A percentile compares a stretch with the other conserved stretches of the same genome.
phyloP scores from a whole-genome alignment of 495 filamentous ascomycete genomes.

The Terfezia claveryi region DNA sequence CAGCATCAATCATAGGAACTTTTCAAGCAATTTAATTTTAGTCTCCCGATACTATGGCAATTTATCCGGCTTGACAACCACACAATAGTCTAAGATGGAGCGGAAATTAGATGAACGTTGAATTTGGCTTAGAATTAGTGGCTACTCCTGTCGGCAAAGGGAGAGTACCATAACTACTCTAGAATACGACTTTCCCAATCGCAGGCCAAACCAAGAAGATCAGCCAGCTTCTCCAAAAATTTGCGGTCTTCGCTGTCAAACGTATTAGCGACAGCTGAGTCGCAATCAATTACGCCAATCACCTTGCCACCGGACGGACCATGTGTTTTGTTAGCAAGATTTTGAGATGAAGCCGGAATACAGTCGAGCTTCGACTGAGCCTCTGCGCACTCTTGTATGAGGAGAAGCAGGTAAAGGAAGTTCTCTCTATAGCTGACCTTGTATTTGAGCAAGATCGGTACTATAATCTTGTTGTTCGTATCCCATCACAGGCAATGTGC shows the following conservation, averaged over 20 bases:
- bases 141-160: no score
- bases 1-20: no score
- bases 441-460: slow-evolving; percentile 43
- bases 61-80: no score
- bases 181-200: slow-evolving; percentile 36
- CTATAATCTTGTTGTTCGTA: slow-evolving; percentile 74
- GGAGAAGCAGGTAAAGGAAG: background rate
- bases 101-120: no score
- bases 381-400: background rate
- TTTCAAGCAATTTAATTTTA: no score
- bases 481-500: slow-evolving; percentile 79
- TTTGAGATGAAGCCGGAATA: background rate
- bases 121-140: no score
- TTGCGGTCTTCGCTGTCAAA: slow-evolving; percentile 57
- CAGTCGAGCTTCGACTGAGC: background rate
- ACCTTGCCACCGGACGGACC: slow-evolving; percentile 25
- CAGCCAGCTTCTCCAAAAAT: slow-evolving; percentile 47
- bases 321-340: background rate
- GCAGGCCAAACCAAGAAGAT: slow-evolving; percentile 40
- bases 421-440: slow-evolving; percentile 27
- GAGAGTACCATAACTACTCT: no score
- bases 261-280: slow-evolving; percentile 46
- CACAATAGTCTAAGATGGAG: no score
- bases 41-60: no score
- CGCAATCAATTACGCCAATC: slow-evolving; percentile 77